phyloP scores from a whole-genome alignment of 208 protist genomes.

The Tritrichomonas musculus region DNA sequence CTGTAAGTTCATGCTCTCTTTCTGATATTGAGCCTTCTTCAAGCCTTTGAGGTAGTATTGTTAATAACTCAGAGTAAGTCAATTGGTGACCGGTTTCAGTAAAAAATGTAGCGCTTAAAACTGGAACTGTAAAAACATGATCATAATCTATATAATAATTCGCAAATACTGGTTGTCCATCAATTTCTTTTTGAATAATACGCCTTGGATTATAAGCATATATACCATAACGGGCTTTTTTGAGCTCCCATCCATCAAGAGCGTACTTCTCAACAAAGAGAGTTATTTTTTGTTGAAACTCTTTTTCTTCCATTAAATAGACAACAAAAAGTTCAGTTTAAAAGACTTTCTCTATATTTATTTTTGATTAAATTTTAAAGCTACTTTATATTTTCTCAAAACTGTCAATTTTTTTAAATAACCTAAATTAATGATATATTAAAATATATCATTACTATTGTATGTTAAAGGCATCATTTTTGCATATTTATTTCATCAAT shows the following conservation, averaged over 20 bases:
- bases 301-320: background rate
- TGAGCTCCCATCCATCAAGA: background rate
- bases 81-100: background rate
- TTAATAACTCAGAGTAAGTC: background rate
- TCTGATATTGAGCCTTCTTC: background rate
- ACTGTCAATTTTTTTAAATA: too few relatives aligned
- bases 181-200: too few relatives aligned
- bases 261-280: background rate
- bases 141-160: slow-evolving; percentile 22
- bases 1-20: background rate
- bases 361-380: too few relatives aligned
- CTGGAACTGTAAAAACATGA: background rate
- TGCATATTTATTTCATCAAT: too few relatives aligned
- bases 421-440: too few relatives aligned
- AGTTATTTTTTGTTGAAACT: background rate
- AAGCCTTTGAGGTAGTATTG: background rate
- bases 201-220: background rate
- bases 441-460: too few relatives aligned
- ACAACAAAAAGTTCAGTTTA: too few relatives aligned
- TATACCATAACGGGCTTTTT: background rate
- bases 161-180: background rate
- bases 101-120: slow-evolving; percentile 8
- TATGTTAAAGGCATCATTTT: too few relatives aligned
- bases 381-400: too few relatives aligned
- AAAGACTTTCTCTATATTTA: too few relatives aligned